phyloP scores from a whole-genome alignment of 148 eudicot species.

The Oxyria digyna region DNA sequence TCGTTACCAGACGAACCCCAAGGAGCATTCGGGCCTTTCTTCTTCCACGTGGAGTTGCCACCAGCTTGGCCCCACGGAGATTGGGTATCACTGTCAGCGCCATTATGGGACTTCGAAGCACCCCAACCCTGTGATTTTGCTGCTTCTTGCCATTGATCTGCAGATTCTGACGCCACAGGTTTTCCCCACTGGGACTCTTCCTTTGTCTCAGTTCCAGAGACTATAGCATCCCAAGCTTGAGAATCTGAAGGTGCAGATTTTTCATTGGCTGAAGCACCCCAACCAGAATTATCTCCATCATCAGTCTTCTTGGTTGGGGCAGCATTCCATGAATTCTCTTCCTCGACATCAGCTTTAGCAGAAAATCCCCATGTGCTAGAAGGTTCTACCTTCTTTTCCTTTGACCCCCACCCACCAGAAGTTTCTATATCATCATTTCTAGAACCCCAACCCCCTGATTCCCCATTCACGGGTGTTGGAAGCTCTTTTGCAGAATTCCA shows the following conservation, averaged over 20 bases:
- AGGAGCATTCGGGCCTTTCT: conserved; percentile 23
- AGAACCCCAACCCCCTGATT: conserved; percentile 1
- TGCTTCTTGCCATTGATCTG: conserved; percentile 7
- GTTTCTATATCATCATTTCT: background rate
- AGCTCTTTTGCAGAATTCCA: conserved; percentile 8
- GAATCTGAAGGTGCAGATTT: background rate
- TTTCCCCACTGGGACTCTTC: conserved; percentile 14
- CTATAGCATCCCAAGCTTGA: conserved; percentile 1
- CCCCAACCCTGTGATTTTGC: conserved; percentile 14
- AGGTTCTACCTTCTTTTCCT: background rate
- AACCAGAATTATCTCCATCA: background rate
- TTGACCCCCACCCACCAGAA: background rate
- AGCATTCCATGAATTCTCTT: background rate
- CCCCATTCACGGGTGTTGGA: background rate
- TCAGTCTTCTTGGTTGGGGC: conserved; percentile 3
- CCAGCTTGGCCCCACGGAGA: conserved; percentile 18
- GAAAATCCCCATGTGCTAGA: conserved; percentile 3
- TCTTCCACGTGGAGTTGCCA: conserved; percentile 19
- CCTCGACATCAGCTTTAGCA: background rate
- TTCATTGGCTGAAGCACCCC: background rate
- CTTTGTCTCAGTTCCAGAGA: background rate
- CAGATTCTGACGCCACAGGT: conserved; percentile 2
- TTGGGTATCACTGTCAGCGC: conserved; percentile 12
- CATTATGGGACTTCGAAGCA: conserved; percentile 7
- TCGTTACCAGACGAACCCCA: conserved; percentile 51